Conservation (phyloP, 192 early-diverging fungal genomes). For the Coemansia sp. region DNA sequence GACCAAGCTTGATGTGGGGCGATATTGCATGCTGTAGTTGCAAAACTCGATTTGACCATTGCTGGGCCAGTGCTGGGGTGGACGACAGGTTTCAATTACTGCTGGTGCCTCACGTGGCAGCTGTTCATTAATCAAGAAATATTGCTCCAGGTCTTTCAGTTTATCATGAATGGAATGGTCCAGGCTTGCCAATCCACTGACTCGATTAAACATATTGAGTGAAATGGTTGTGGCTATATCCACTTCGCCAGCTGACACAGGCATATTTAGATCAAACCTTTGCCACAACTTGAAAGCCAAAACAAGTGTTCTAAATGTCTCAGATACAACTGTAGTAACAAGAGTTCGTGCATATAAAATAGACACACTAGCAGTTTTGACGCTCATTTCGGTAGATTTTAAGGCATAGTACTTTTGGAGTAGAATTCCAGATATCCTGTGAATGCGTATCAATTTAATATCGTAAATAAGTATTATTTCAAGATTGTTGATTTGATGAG, state of each 20-base stretch:
- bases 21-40: constrained; percentile 29
- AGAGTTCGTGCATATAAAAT: neutral
- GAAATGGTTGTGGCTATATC: constrained; percentile 2
- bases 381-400: neutral
- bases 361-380: neutral
- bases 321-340: neutral
- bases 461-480: neutral
- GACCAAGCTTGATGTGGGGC: neutral
- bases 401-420: neutral
- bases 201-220: neutral
- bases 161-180: constrained; percentile 2
- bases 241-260: constrained; percentile 11
- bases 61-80: constrained; percentile 60
- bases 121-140: neutral
- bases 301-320: constrained; percentile 1
- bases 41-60: constrained; percentile 63
- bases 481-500: neutral
- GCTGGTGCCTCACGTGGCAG: constrained; percentile 58
- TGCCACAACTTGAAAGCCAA: constrained; percentile 10
- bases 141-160: neutral
- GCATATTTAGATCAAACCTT: neutral
- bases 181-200: neutral
- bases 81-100: constrained; percentile 56
- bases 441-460: neutral
- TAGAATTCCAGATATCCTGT: neutral